These are phyloP conservation scores for Wickerhamiella brachini DNA, from an alignment of 805 yeast genomes.

Conservation along the genomic window DNA sequence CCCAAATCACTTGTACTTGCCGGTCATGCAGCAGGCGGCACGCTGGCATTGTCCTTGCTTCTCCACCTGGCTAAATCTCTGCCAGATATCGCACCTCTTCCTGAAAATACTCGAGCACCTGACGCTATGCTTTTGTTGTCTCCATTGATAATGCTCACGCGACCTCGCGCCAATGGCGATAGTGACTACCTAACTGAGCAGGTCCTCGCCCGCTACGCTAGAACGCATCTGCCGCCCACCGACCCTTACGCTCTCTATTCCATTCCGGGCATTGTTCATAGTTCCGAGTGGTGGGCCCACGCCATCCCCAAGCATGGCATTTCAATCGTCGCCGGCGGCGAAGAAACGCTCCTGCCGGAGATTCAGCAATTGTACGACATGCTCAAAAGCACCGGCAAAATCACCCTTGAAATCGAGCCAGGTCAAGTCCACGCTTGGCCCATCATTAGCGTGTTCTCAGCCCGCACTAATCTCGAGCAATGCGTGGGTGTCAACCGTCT, in stretches of 20 bases:
- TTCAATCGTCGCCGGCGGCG: conserved; percentile 31
- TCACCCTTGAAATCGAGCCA: conserved; percentile 25
- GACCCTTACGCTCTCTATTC: conserved; percentile 1
- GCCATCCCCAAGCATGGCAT: conserved; percentile 32
- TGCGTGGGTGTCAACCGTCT: conserved; percentile 30
- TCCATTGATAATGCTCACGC: conserved; percentile 13
- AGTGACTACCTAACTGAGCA: conserved; percentile 13
- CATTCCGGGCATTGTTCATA: conserved; percentile 14
- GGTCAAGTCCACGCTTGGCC: conserved; percentile 39
- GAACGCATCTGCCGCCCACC: conserved; percentile 2
- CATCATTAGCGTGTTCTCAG: conserved; percentile 28
- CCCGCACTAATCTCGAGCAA: conserved; percentile 31
- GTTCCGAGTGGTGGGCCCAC: conserved; percentile 27
- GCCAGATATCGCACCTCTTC: conserved; percentile 8
- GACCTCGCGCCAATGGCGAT: not conserved
- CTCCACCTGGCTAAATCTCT: conserved; percentile 28
- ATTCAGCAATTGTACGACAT: conserved; percentile 24
- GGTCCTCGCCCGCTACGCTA: conserved; percentile 8
- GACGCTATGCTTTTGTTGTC: conserved; percentile 24
- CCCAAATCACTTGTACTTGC: conserved; percentile 25
- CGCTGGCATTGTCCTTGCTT: conserved; percentile 27
- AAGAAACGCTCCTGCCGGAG: conserved; percentile 30
- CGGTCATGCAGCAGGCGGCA: conserved; percentile 41
- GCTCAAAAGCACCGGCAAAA: conserved; percentile 21
- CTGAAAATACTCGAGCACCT: conserved; percentile 16